Evolutionary conservation across 352 stramenopile genomes (phyloP).

Genomic region (Globisporangium parvum): DNA sequence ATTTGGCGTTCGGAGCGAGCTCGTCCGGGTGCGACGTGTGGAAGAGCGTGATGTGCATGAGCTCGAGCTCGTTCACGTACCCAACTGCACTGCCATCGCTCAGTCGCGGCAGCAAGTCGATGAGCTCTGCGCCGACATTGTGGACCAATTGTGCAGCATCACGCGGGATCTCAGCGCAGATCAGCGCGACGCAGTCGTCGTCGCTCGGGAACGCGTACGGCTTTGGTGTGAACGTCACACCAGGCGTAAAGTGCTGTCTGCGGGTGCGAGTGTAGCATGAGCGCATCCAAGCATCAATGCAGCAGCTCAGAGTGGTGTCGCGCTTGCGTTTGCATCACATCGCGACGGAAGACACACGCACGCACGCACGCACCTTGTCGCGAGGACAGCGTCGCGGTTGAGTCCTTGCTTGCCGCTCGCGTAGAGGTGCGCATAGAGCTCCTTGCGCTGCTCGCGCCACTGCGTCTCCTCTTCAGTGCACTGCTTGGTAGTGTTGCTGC

Average conservation of each 20-base stretch:
- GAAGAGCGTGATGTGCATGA: conserved; percentile 79
- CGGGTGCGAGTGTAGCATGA: neutral
- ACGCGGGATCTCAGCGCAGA: conserved; percentile 35
- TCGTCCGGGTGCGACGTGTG: conserved; percentile 71
- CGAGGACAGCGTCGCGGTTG: conserved; percentile 27
- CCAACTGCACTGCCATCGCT: conserved; percentile 21
- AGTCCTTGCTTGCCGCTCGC: conserved; percentile 27
- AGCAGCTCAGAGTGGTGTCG: neutral
- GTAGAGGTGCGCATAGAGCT: conserved; percentile 38
- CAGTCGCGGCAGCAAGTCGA: conserved; percentile 32
- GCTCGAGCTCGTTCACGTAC: conserved; percentile 58
- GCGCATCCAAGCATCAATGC: neutral
- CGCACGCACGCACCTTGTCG: conserved; percentile 23
- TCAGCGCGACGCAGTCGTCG: conserved; percentile 40
- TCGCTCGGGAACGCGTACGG: conserved; percentile 39
- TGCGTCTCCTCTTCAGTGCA: conserved; percentile 28
- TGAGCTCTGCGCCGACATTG: conserved; percentile 33
- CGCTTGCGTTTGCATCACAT: neutral
- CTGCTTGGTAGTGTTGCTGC: neutral
- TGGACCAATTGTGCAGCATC: conserved; percentile 33
- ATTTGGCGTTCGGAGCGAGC: conserved; percentile 31
- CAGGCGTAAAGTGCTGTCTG: conserved; percentile 30
- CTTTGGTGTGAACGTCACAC: conserved; percentile 34
- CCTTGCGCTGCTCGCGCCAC: conserved; percentile 28
- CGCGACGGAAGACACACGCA: neutral